phyloP scores from a whole-genome alignment of 2,329 filamentous ascomycete species.

The Achaetomium macrosporum region DNA sequence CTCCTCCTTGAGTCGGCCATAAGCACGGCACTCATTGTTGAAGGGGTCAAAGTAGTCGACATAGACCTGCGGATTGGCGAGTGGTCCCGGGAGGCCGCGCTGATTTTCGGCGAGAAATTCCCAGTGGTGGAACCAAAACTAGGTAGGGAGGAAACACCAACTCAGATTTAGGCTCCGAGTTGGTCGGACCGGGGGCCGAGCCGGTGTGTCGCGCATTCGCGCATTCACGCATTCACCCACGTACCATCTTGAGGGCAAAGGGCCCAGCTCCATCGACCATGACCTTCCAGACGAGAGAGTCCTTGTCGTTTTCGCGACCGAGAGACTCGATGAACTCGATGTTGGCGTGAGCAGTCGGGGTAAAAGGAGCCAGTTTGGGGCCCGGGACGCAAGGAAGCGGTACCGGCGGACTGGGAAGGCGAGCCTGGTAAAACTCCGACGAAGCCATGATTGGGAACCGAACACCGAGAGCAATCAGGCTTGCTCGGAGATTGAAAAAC shows the following conservation, averaged over 20 bases:
- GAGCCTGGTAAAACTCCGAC: background rate
- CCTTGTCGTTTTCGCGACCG: background rate
- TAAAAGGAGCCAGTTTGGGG: constrained; percentile 15
- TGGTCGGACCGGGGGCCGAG: background rate
- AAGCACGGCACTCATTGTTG: constrained; percentile 17
- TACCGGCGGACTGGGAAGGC: background rate
- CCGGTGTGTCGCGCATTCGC: no score
- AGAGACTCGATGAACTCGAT: constrained; percentile 8
- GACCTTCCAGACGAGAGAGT: constrained; percentile 12
- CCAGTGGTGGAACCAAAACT: background rate
- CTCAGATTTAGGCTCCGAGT: background rate
- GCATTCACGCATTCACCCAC: background rate
- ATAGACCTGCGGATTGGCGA: constrained; percentile 1
- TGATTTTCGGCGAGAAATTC: background rate
- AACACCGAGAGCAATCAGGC: background rate
- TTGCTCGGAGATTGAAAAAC: background rate
- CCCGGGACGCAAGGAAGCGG: constrained; percentile 9
- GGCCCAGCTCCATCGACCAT: background rate
- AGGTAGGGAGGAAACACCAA: background rate
- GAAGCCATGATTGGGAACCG: background rate
- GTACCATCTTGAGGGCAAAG: constrained; percentile 12
- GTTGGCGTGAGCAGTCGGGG: constrained; percentile 1
- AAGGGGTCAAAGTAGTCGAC: constrained; percentile 15
- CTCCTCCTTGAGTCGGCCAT: constrained; percentile 15
- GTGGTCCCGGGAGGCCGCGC: background rate